Evolutionary conservation across 108 stramenopile genomes (phyloP), one percentile per base, ranked within the genome.

Genomic region (Tribonema minus): DNA sequence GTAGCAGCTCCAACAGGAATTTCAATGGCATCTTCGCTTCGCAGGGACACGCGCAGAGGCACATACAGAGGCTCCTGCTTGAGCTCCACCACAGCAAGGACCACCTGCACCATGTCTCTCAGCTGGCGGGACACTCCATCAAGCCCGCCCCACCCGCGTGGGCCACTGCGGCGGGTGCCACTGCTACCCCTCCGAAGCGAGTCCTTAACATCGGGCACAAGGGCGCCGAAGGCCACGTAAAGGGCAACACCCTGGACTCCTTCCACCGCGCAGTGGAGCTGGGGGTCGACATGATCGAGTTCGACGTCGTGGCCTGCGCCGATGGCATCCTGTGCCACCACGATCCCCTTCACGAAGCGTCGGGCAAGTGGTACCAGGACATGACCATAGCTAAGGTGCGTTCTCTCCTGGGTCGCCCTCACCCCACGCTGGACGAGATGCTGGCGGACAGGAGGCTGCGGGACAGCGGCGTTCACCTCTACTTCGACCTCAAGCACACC

Each of bases 231-330:
- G 77, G 77, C 60, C 77, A 79, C 31, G 37, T 79, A 1, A 46
- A 68, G 23, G 77, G 77, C 34, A 79, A 79, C 66, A 79, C 77
- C 35, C 64, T 79, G 60, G 27, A 63, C 33, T 79, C 77, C 7
- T 79, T 79, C 32, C 5, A 68, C 27, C 58, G 66, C 33, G 77
- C 77, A 3, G 67, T 79, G 20, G 35, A 37, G 58, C 77, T 79
- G 0, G 77, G 77, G 31, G 77, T 79, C 12, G 66, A 79, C 29
- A 35, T 79, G 59, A 79, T 79, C 60, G 77, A 79, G 60, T 79
- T 79, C 58, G 77, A 79, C 68, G 77, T 79, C 33, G 67, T 79
- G 25, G 68, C 77, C 6, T 68, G 67, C 54, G 9, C 26, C 27
- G 77, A 79, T 27, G 77, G 77, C 15, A 64, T 79, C 9, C 58